Evolutionary conservation across 352 stramenopile genomes (phyloP), one percentile per base, ranked within the genome.

Genomic region (Pythium apleroticum): DNA sequence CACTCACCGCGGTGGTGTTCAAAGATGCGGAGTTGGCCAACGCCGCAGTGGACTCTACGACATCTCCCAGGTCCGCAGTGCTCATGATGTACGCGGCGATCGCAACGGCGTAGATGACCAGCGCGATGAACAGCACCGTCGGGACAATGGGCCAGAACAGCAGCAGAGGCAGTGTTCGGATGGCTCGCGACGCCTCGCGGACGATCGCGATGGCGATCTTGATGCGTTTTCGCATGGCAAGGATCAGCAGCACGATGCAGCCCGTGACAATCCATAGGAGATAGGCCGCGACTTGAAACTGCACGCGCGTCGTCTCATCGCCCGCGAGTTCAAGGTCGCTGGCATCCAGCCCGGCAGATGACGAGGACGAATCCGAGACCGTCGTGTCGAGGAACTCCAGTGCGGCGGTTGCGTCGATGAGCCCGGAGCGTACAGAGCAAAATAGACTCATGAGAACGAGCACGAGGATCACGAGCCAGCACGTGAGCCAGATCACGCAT

Each of bases 401-500:
- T 8, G 60, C 69, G 9, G 66, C 55, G 10, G 83, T 15, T 10
- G 77, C 62, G 22, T 77, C 66, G 57, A 96, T 80, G 52, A 97
- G 62, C 0, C 84, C 87, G 3, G 80, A 73, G 24, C 84, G 72
- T 39, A 88, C 74, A 20, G 88, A 91, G 67, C 83, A 91, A 57
- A 91, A 88, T n/a, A 91, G 52, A 28, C 77, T 93, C 65, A 92
- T 66, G 35, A 93, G 52, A 9, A 93, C 46, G 7, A 94, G 72
- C n/a, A 74, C 69, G 39, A 82, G 35, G 11, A 95, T 52, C 27
- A 92, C 76, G 12, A 88, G 69, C 59, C 80, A 67, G 59, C 90
- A 90, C 12, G 82, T 91, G 48, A 90, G 63, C 84, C 85, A 94
- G n/a, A 96, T 81, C 33, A 94, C 82, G 54, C 73, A 84, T 2